These are phyloP conservation scores for Parachaetomium inaequale DNA, from an alignment of 495 filamentous ascomycete genomes.

Conservation along the genomic window DNA sequence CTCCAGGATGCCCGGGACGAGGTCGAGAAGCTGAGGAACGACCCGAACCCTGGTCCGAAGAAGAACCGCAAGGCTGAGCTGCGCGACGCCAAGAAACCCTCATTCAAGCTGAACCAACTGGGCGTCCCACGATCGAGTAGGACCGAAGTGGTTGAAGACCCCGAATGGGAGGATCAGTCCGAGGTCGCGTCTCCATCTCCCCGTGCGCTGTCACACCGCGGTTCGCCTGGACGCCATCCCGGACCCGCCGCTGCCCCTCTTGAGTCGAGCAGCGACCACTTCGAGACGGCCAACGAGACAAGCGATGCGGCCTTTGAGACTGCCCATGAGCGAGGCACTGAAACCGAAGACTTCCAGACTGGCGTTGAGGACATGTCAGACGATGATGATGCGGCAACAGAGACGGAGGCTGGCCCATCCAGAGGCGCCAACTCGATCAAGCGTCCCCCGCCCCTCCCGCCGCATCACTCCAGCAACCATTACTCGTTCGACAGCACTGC, in stretches of 20 bases:
- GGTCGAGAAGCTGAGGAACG: slow-evolving; percentile 69
- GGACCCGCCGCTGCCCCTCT: slow-evolving; percentile 27
- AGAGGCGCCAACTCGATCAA: slow-evolving; percentile 43
- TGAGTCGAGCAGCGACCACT: slow-evolving; percentile 54
- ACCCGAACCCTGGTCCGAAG: slow-evolving; percentile 48
- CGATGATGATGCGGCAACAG: slow-evolving; percentile 73
- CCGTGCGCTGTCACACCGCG: slow-evolving; percentile 19
- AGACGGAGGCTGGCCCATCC: slow-evolving; percentile 66
- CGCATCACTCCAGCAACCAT: slow-evolving; percentile 45
- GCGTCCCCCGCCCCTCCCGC: slow-evolving; percentile 33
- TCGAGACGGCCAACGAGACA: slow-evolving; percentile 81
- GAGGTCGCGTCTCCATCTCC: slow-evolving; percentile 38
- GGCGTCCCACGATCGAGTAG: slow-evolving; percentile 71
- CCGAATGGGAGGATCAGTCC: slow-evolving; percentile 83
- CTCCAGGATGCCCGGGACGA: slow-evolving; percentile 95
- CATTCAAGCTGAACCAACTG: slow-evolving; percentile 63
- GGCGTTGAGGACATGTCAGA: slow-evolving; percentile 76
- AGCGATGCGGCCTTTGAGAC: slow-evolving; percentile 85
- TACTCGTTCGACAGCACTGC: slow-evolving; percentile 82
- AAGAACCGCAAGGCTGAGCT: slow-evolving; percentile 72
- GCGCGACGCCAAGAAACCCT: slow-evolving; percentile 71
- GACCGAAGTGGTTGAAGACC: slow-evolving; percentile 71
- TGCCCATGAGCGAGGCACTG: slow-evolving; percentile 75
- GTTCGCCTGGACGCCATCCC: slow-evolving; percentile 18
- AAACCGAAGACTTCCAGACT: slow-evolving; percentile 94